Percentiles rank a stretch among this genome's conserved stretches.
Evolutionary conservation across 768 basidiomycete genomes (phyloP).

Genomic region (Suillus hirtellus): DNA sequence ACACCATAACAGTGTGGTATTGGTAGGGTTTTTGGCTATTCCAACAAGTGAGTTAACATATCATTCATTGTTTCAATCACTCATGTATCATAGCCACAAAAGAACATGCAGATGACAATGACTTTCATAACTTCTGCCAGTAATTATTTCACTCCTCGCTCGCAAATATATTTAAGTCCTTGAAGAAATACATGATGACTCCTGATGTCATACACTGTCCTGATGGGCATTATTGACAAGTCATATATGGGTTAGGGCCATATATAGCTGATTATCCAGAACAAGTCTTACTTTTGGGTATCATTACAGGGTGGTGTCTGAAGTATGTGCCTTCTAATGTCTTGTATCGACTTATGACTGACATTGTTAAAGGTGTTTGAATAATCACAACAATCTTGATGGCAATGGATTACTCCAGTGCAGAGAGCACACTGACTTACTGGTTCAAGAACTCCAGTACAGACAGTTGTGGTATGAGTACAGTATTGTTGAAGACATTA

Average conservation of each 20-base stretch:
- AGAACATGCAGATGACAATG: conserved; percentile 14
- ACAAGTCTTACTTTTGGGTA: conserved; percentile 17
- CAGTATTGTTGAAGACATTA: conserved; percentile 33
- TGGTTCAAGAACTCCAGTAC: conserved; percentile 22
- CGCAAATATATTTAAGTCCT: conserved; percentile 22
- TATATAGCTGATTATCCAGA: conserved; percentile 45
- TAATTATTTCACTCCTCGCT: conserved; percentile 34
- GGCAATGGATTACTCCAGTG: conserved; percentile 22
- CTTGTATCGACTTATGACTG: no score
- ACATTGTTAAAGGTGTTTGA: conserved; percentile 26
- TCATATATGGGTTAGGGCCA: conserved; percentile 36
- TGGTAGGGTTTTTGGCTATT: no score
- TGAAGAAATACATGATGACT: conserved; percentile 28
- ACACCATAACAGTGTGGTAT: no score
- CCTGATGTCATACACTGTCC: conserved; percentile 25
- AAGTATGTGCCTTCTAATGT: conserved; percentile 18
- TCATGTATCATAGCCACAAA: conserved; percentile 14
- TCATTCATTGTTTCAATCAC: no score
- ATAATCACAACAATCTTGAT: conserved; percentile 26
- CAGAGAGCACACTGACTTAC: conserved; percentile 20
- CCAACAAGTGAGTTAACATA: no score
- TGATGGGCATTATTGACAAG: conserved; percentile 31
- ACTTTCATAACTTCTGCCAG: conserved; percentile 28
- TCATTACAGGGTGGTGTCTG: conserved; percentile 24
- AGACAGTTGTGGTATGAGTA: conserved; percentile 33